phyloP scores from a whole-genome alignment of 495 filamentous ascomycete species.

The Lophium mytilinum region DNA sequence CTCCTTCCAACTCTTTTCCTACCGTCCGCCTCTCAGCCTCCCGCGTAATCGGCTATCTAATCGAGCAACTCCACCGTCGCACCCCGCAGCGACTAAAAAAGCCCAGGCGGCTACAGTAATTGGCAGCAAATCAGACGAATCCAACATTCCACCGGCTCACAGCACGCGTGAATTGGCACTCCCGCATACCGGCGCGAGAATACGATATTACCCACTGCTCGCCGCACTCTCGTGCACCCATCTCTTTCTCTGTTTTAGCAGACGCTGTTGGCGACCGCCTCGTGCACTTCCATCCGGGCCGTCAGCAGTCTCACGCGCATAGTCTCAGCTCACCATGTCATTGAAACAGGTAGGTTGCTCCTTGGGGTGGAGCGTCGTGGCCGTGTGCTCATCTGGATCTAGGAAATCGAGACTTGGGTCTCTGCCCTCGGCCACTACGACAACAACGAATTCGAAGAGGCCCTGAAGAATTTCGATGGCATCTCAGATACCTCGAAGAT shows the following conservation, averaged over 20 bases:
- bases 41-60: constrained; percentile 1
- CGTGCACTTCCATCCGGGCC: neutral
- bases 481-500: constrained; percentile 98
- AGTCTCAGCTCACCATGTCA: constrained; percentile 25
- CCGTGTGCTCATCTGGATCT: constrained; percentile 17
- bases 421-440: constrained; percentile 86
- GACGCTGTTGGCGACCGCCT: neutral
- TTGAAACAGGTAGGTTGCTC: constrained; percentile 27
- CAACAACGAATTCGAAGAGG: constrained; percentile 88
- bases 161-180: neutral
- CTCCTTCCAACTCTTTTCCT: neutral
- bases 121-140: constrained; percentile 1
- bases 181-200: neutral
- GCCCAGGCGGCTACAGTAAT: constrained; percentile 8
- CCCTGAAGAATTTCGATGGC: constrained; percentile 69
- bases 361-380: neutral
- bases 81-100: constrained; percentile 2
- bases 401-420: constrained; percentile 99
- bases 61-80: neutral
- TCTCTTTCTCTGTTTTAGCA: neutral
- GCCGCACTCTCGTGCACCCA: too few relatives aligned
- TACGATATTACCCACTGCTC: too few relatives aligned
- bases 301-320: neutral
- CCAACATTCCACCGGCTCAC: neutral
- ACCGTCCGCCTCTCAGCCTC: neutral